Evolutionary conservation across 176 grass and related monocot genomes (phyloP).

Genomic region (Aegilops speltoides): DNA sequence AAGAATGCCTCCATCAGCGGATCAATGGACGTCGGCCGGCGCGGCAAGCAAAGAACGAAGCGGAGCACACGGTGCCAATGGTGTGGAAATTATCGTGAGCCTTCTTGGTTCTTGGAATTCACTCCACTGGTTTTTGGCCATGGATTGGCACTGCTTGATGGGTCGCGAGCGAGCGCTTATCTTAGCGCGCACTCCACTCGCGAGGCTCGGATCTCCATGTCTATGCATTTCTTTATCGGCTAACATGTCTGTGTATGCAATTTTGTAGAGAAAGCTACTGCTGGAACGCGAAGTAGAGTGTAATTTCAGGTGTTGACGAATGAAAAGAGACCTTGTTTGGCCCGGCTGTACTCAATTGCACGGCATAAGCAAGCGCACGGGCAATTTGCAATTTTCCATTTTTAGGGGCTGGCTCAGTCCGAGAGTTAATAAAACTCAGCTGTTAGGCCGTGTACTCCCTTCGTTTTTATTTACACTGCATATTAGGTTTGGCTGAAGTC

Average conservation of each 20-base stretch:
- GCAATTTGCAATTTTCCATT: not conserved
- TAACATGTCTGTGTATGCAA: not conserved
- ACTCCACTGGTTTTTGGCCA: not conserved
- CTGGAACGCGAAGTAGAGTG: not conserved
- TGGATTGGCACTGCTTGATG: not conserved
- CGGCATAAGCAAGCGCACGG: not conserved
- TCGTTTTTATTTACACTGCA: too few relatives aligned
- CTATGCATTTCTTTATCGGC: not conserved
- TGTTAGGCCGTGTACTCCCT: too few relatives aligned
- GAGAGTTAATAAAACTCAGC: too few relatives aligned
- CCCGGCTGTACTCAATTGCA: not conserved
- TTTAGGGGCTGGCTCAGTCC: too few relatives aligned
- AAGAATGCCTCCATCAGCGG: conserved; percentile 45
- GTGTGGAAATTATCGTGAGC: not conserved
- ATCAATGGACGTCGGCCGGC: not conserved
- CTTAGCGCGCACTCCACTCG: conserved; percentile 19
- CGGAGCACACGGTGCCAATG: not conserved
- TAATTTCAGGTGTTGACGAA: conserved; percentile 24
- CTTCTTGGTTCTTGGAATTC: not conserved
- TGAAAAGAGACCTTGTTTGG: conserved; percentile 1
- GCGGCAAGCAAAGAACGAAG: not conserved
- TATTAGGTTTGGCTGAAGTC: too few relatives aligned
- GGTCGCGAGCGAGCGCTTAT: not conserved
- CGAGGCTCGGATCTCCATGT: conserved; percentile 37
- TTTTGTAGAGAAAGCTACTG: not conserved